A percentile compares a stretch with the other conserved stretches of the same genome.
These are phyloP conservation scores for Lactarius pseudohatsudake DNA, from an alignment of 768 basidiomycete species.

Conservation along the genomic window DNA sequence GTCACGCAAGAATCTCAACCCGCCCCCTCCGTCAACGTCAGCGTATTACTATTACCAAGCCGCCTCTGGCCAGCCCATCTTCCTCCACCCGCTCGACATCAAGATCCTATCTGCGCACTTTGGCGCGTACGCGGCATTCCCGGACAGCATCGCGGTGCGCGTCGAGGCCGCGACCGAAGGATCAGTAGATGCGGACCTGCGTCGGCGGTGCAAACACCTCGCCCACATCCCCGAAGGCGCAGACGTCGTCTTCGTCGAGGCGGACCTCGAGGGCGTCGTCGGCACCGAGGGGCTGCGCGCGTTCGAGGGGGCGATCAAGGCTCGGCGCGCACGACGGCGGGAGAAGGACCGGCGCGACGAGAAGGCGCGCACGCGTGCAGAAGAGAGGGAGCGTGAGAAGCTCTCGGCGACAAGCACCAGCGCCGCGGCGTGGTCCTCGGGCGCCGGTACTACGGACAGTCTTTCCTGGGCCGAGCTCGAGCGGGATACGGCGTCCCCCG, in stretches of 20 bases:
- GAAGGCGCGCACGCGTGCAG: conserved; percentile 72
- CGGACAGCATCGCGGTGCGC: conserved; percentile 75
- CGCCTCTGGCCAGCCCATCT: conserved; percentile 85
- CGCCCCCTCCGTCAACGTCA: conserved; percentile 82
- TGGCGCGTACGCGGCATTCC: conserved; percentile 77
- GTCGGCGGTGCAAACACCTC: conserved; percentile 95
- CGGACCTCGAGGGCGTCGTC: conserved; percentile 77
- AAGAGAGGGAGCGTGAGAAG: conserved; percentile 53
- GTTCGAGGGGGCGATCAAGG: conserved; percentile 81
- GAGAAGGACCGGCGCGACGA: conserved; percentile 89
- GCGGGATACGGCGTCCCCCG: neutral
- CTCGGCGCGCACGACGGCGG: conserved; percentile 68
- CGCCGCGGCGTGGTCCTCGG: neutral
- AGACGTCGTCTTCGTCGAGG: conserved; percentile 92
- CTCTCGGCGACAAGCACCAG: conserved; percentile 15
- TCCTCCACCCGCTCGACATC: conserved; percentile 95
- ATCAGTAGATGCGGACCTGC: conserved; percentile 88
- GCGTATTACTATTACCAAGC: conserved; percentile 97
- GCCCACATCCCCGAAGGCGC: conserved; percentile 88
- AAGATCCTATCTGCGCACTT: conserved; percentile 87
- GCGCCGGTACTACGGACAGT: neutral
- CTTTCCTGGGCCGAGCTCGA: conserved; percentile 21
- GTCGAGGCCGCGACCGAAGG: conserved; percentile 76
- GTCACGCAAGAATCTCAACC: conserved; percentile 78
- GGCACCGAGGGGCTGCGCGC: conserved; percentile 71